phyloP scores from a whole-genome alignment of 1,284 basidiomycete genomes.

The Tranzscheliella williamsii region DNA sequence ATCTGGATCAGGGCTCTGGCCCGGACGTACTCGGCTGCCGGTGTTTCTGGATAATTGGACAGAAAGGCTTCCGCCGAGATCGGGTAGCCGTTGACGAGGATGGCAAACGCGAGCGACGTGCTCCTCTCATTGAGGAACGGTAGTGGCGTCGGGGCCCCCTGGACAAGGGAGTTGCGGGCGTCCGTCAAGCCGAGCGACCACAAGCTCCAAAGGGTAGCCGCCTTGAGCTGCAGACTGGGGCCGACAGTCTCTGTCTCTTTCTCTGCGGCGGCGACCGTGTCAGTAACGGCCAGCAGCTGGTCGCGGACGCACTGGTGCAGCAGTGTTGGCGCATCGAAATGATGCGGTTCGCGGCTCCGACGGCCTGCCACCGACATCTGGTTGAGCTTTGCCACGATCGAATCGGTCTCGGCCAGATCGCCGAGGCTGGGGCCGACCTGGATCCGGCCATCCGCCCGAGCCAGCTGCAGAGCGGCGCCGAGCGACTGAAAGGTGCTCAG shows the following conservation, averaged over 20 bases:
- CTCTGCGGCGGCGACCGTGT: not conserved
- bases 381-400: slow-evolving; percentile 33
- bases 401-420: slow-evolving; percentile 17
- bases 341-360: slow-evolving; percentile 31
- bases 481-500: slow-evolving; percentile 29
- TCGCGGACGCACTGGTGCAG: slow-evolving; percentile 33
- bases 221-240: slow-evolving; percentile 12
- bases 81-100: slow-evolving; percentile 31
- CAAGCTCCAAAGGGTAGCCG: slow-evolving; percentile 15
- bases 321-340: slow-evolving; percentile 28
- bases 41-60: slow-evolving; percentile 20
- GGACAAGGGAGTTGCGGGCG: slow-evolving; percentile 7
- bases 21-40: slow-evolving; percentile 31
- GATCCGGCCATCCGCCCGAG: slow-evolving; percentile 16
- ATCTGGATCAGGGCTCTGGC: slow-evolving; percentile 33
- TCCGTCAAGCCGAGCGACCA: slow-evolving; percentile 32
- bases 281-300: slow-evolving; percentile 7
- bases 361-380: slow-evolving; percentile 37
- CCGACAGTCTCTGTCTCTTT: not conserved
- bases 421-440: slow-evolving; percentile 9
- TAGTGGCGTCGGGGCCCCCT: slow-evolving; percentile 14
- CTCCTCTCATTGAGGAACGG: slow-evolving; percentile 21
- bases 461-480: slow-evolving; percentile 16
- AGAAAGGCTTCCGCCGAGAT: slow-evolving; percentile 22
- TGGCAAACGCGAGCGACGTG: slow-evolving; percentile 22